These are phyloP conservation scores for Vigna angularis DNA, from an alignment of 306 rosid species.

Conservation along the genomic window DNA sequence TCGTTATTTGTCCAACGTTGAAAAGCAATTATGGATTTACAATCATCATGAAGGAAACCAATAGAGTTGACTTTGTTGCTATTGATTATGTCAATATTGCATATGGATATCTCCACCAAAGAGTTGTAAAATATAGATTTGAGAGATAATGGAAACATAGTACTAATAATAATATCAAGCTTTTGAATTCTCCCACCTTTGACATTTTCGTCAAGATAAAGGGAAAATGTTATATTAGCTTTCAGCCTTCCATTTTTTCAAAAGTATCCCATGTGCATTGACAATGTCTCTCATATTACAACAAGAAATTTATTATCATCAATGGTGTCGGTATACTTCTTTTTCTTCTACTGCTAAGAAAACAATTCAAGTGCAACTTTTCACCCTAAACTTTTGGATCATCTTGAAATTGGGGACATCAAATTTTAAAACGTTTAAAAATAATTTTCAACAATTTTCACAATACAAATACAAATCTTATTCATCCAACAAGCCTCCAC, in stretches of 20 bases:
- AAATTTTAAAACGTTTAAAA: too few relatives aligned
- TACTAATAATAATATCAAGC: background rate
- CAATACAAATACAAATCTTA: background rate
- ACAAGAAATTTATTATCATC: background rate
- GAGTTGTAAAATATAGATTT: conserved; percentile 57
- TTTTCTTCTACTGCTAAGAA: background rate
- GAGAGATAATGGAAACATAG: background rate
- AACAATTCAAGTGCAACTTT: background rate
- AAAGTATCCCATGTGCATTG: background rate
- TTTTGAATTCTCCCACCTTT: background rate
- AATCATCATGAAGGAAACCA: conserved; percentile 38
- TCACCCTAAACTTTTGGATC: background rate
- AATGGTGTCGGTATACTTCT: background rate
- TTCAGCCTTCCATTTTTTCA: background rate
- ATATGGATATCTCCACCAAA: conserved; percentile 42
- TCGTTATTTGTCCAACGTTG: too few relatives aligned
- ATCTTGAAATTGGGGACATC: background rate
- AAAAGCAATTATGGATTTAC: too few relatives aligned
- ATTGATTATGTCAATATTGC: too few relatives aligned
- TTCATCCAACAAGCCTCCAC: too few relatives aligned
- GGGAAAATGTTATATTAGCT: background rate
- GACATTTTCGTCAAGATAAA: background rate
- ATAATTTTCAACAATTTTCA: too few relatives aligned
- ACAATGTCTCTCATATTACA: background rate
- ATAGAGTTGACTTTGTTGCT: conserved; percentile 46